phyloP scores from a whole-genome alignment of 768 basidiomycete genomes.

The Boletus edulis region DNA sequence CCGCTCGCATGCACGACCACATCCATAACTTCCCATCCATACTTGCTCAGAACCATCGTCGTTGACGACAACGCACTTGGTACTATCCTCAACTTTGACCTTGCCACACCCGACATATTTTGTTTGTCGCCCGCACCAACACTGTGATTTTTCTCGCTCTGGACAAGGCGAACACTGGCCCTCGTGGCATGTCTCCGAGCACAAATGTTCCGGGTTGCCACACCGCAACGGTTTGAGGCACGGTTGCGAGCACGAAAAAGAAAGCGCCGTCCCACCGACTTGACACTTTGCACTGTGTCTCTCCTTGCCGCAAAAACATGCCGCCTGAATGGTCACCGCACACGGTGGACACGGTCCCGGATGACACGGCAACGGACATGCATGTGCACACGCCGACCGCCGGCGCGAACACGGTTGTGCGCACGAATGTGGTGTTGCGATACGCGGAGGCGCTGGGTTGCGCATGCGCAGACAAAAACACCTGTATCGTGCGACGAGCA shows the following conservation, averaged over 20 bases:
- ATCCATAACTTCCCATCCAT: slow-evolving; percentile 70
- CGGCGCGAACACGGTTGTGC: slow-evolving; percentile 63
- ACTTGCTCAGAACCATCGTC: slow-evolving; percentile 35
- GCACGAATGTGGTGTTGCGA: slow-evolving; percentile 77
- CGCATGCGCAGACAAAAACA: slow-evolving; percentile 81
- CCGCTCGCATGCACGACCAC: slow-evolving; percentile 60
- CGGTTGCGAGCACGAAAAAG: slow-evolving; percentile 34
- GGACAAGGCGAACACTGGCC: slow-evolving; percentile 71
- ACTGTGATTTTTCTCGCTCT: slow-evolving; percentile 50
- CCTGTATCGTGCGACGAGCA: slow-evolving; percentile 33
- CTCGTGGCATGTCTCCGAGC: slow-evolving; percentile 68
- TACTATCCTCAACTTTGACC: slow-evolving; percentile 43
- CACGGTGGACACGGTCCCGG: slow-evolving; percentile 98
- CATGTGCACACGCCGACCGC: slow-evolving; percentile 66
- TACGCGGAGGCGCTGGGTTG: slow-evolving; percentile 69
- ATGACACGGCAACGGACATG: slow-evolving; percentile 85
- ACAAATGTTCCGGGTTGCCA: slow-evolving; percentile 62
- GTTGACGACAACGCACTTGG: slow-evolving; percentile 25
- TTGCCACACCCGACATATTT: slow-evolving; percentile 66
- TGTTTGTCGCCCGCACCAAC: slow-evolving; percentile 78
- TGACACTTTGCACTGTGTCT: slow-evolving; percentile 35
- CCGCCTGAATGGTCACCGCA: slow-evolving; percentile 68
- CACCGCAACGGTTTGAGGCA: slow-evolving; percentile 56
- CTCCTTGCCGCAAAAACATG: slow-evolving; percentile 77
- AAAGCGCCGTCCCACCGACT: slow-evolving; percentile 42